A percentile compares a stretch with the other conserved stretches of the same genome.
Evolutionary conservation across 495 filamentous ascomycete genomes (phyloP).

Genomic region (Penicillium coprophilum): DNA sequence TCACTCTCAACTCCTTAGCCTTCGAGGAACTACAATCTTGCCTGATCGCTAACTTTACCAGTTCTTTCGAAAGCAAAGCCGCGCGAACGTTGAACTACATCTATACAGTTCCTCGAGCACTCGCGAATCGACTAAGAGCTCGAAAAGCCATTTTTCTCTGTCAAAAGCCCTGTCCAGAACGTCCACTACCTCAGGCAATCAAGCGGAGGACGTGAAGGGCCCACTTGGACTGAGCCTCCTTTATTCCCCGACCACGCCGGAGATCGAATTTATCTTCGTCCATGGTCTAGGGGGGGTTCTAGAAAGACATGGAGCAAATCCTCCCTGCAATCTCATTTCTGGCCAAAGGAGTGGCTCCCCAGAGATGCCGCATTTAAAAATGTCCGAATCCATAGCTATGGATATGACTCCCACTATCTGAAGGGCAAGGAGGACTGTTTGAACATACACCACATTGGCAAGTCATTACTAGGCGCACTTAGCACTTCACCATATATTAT

Average conservation of each 20-base stretch:
- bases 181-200: neutral
- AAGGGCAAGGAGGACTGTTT: no score
- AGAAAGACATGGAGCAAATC: no score
- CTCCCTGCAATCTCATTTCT: no score
- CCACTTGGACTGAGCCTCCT: neutral
- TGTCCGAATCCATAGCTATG: no score
- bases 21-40: neutral
- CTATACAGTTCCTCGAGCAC: neutral
- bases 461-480: slow-evolving; percentile 37
- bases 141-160: neutral
- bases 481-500: slow-evolving; percentile 13
- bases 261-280: no score
- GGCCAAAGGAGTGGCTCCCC: no score
- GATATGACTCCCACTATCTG: no score
- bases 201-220: neutral
- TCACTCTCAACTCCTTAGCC: neutral
- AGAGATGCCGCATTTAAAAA: no score
- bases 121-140: neutral
- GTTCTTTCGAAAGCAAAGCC: neutral
- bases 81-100: neutral
- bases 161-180: neutral
- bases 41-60: neutral
- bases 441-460: no score
- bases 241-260: neutral
- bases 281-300: no score